Conservation (phyloP, 768 basidiomycete species). For the Tephrocybe sp. region DNA sequence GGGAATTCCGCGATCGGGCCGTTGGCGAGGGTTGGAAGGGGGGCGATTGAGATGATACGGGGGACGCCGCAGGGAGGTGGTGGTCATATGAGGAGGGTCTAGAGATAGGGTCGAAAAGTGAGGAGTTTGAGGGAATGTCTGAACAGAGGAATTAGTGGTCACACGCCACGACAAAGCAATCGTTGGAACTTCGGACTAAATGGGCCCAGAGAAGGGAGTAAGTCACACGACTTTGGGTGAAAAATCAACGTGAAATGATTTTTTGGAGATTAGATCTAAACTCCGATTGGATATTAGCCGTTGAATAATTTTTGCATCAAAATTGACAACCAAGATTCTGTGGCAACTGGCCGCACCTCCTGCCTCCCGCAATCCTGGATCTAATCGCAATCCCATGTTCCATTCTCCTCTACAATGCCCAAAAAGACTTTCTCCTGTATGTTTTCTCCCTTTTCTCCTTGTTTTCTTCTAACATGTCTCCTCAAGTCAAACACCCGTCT, state of each 20-base stretch:
- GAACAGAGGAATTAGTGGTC: too few species aligned
- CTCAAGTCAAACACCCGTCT: conserved; percentile 46
- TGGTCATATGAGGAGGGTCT: too few species aligned
- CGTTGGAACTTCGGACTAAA: too few species aligned
- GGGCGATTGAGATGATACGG: too few species aligned
- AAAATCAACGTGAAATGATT: not conserved
- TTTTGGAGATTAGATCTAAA: conserved; percentile 6
- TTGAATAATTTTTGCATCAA: conserved; percentile 13
- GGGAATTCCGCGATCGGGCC: too few species aligned
- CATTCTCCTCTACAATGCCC: conserved; percentile 37
- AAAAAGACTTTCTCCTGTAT: conserved; percentile 38
- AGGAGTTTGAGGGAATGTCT: too few species aligned
- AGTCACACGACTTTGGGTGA: not conserved
- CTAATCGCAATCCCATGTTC: conserved; percentile 42
- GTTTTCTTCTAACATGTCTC: conserved; percentile 12
- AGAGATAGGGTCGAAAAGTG: too few species aligned
- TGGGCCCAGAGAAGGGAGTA: too few species aligned
- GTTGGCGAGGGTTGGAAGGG: too few species aligned
- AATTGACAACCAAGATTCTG: conserved; percentile 11
- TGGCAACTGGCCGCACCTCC: conserved; percentile 18
- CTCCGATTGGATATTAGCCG: conserved; percentile 14
- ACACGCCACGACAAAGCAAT: too few species aligned
- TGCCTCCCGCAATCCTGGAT: conserved; percentile 39
- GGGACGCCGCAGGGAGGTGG: too few species aligned
- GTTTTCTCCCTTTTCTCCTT: conserved; percentile 17